phyloP scores from a whole-genome alignment of 1,284 basidiomycete genomes.

The Cryptococcus hybrid region DNA sequence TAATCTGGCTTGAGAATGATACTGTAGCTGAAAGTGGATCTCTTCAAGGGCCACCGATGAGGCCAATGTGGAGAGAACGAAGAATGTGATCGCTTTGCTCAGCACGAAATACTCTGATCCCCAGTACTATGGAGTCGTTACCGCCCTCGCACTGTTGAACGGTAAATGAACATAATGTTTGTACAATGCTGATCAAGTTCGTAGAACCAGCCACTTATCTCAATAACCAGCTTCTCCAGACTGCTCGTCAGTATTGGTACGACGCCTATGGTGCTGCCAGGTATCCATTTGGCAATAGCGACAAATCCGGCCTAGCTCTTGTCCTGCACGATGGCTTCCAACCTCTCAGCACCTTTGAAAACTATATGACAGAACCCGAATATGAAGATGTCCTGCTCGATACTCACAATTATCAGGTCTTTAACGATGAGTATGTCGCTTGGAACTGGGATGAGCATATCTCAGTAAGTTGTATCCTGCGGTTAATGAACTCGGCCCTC shows the following conservation, averaged over 20 bases:
- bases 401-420: constrained; percentile 78
- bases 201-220: constrained; percentile 73
- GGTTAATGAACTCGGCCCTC: background rate
- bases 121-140: constrained; percentile 60
- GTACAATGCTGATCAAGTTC: background rate
- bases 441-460: constrained; percentile 66
- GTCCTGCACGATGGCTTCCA: constrained; percentile 87
- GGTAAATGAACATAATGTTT: constrained; percentile 2
- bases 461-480: constrained; percentile 21
- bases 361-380: constrained; percentile 61
- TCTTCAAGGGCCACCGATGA: constrained; percentile 19
- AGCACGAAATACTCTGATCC: constrained; percentile 40
- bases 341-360: constrained; percentile 67
- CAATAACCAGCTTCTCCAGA: constrained; percentile 57
- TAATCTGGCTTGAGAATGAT: background rate
- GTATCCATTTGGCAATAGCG: constrained; percentile 57
- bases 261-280: constrained; percentile 62
- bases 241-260: constrained; percentile 67
- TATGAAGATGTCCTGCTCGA: constrained; percentile 72
- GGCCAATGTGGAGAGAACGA: constrained; percentile 38
- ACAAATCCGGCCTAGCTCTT: constrained; percentile 48
- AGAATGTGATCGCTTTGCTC: constrained; percentile 51
- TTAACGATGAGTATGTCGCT: constrained; percentile 60
- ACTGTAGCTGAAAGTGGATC: background rate
- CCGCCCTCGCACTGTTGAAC: constrained; percentile 54